Percentiles rank a stretch among this genome's conserved stretches.
These are phyloP conservation scores for Paramecium biaurelia DNA, from an alignment of 73 alveolate genomes.

Conservation along the genomic window DNA sequence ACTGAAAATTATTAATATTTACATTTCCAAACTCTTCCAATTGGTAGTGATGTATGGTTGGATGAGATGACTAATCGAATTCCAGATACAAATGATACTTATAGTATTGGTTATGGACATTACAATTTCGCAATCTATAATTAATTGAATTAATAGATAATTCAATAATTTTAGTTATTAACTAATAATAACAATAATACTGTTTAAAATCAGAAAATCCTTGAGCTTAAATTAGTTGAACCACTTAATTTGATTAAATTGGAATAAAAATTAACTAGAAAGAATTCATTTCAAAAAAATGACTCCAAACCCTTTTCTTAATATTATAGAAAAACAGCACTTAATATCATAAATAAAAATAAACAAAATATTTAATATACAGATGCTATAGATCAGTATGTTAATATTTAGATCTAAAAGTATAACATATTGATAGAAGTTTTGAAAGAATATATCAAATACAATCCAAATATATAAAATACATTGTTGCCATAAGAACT, in stretches of 20 bases:
- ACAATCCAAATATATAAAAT: not conserved
- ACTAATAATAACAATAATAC: not conserved
- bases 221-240: not conserved
- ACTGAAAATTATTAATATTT: not conserved
- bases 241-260: not conserved
- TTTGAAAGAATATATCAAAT: not conserved
- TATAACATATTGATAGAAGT: not conserved
- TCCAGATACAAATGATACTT: constrained; percentile 1
- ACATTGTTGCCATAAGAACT: not conserved
- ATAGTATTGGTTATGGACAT: not conserved
- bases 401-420: not conserved
- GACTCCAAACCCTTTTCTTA: not conserved
- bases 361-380: not conserved
- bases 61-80: constrained; percentile 1
- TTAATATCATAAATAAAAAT: not conserved
- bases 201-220: not conserved
- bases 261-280: not conserved
- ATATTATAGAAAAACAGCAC: not conserved
- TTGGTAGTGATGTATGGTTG: constrained; percentile 15
- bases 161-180: not conserved
- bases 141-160: not conserved
- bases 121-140: not conserved
- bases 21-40: not conserved
- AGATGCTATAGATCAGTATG: not conserved
- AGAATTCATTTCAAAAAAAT: not conserved